Evolutionary conservation across 1,139 yeast genomes (phyloP), one percentile per base, ranked within the genome.

Genomic region (Geotrichum histeridarum): DNA sequence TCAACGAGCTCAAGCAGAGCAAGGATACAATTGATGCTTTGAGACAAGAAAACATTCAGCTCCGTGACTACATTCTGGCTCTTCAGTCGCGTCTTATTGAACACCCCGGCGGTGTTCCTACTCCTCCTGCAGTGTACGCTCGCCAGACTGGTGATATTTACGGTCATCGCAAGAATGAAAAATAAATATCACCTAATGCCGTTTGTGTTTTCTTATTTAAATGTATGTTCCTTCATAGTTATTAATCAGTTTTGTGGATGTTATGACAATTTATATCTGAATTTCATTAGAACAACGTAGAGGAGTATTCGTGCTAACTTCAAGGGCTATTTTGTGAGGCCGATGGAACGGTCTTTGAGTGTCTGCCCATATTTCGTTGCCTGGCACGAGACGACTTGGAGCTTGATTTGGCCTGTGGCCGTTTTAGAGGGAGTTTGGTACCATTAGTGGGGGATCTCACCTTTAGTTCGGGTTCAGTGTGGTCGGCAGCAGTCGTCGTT

Each of bases 41-140:
- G 61, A 77, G 82, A 54, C 77, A 79, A 39, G 95, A 87, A 66
- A 87, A 86, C 70, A 73, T 78, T 63, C 84, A 84, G 67, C 76
- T 88, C 61, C 77, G 91, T 61, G 88, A 84, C 64, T 86, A 86
- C 68, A 82, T 86, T 42, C 69, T 84, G 63, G 84, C 83, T 2
- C 73, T 86, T 50, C 93, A 86, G 69, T 78, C 84, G 47, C 76
- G 84, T 61, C 73, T 85, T 60, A 78, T 85, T 60, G 86, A 82
- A 53, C 69, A 67, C 32, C 65, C 64, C 2, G 67, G 64, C 43
- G 67, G 67, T 7, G 73, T 72, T 37, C 79, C 78, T 22, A 67
- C 77, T 15, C 79, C 79, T 5, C 78, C 79, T 2, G 74, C 73
- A 4, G 73, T 69, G 8, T 72, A 69, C 54, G 63, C 65, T n/a